Percentiles rank a stretch among this genome's conserved stretches.
Evolutionary conservation across 306 rosid genomes (phyloP).

Genomic region (Urtica urens): DNA sequence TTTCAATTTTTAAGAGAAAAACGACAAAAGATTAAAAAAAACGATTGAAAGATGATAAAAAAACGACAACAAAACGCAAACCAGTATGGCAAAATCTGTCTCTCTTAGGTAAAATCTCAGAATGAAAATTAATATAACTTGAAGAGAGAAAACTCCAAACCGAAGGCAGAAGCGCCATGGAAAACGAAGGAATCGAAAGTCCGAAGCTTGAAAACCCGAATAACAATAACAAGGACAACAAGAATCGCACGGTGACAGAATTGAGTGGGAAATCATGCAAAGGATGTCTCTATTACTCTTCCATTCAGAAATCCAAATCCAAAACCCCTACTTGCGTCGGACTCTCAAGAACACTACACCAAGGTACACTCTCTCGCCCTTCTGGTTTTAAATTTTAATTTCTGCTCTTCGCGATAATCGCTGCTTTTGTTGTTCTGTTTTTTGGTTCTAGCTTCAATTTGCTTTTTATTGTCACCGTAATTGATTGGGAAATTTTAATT

Average conservation of each 20-base stretch:
- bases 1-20: too few relatives aligned
- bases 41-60: background rate
- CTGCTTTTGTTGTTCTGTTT: too few relatives aligned
- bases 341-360: conserved; percentile 38
- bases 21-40: too few relatives aligned
- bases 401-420: too few relatives aligned
- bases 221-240: background rate
- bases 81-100: background rate
- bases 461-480: too few relatives aligned
- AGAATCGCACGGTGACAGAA: conserved; percentile 11
- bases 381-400: too few relatives aligned
- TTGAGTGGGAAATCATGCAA: conserved; percentile 54
- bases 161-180: background rate
- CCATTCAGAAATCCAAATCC: conserved; percentile 55
- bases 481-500: too few relatives aligned
- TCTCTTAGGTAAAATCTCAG: too few relatives aligned
- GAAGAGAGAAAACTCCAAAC: background rate
- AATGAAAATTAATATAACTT: too few relatives aligned
- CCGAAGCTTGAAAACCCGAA: conserved; percentile 14
- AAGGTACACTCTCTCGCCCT: too few relatives aligned
- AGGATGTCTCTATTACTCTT: conserved; percentile 64
- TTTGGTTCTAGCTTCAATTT: too few relatives aligned
- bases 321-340: conserved; percentile 62
- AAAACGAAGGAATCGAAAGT: conserved; percentile 17
- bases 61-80: background rate